phyloP scores from a whole-genome alignment of 768 basidiomycete genomes.

The Cystofilobasidium bisporidii region DNA sequence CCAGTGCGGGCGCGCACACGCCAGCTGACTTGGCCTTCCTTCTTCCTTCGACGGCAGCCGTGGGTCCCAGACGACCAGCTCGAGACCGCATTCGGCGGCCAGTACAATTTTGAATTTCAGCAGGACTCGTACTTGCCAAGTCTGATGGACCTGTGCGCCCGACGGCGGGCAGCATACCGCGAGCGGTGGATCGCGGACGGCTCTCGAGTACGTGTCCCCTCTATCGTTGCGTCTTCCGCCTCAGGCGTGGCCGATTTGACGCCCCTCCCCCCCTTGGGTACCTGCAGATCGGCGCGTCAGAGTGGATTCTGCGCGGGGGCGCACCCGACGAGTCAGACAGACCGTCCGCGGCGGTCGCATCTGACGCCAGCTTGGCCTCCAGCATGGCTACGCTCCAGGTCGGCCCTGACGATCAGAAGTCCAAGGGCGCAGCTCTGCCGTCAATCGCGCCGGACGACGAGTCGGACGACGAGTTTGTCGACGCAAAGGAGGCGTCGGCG shows the following conservation, averaged over 20 bases:
- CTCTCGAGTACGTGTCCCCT: not conserved
- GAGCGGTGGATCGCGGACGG: constrained; percentile 13
- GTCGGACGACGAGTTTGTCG: not conserved
- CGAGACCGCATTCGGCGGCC: constrained; percentile 17
- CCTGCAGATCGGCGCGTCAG: constrained; percentile 23
- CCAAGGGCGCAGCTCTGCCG: not conserved
- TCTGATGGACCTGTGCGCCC: not conserved
- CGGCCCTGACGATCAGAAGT: not conserved
- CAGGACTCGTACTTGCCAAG: constrained; percentile 12
- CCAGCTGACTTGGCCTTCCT: not conserved
- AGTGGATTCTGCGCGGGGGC: constrained; percentile 22
- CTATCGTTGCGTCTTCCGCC: not conserved
- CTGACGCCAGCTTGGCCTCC: not conserved
- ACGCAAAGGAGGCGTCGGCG: constrained; percentile 1
- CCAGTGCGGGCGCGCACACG: no score
- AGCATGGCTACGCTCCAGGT: not conserved
- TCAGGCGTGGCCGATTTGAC: not conserved
- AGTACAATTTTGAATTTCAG: constrained; percentile 17
- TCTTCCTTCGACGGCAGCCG: not conserved
- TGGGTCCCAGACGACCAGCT: constrained; percentile 23
- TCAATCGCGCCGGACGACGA: not conserved
- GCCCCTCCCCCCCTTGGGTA: no score
- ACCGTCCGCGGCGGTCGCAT: not conserved
- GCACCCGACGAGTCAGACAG: not conserved
- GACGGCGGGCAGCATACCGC: constrained; percentile 1